These are phyloP conservation scores for Botryosphaeria dothidea DNA, from an alignment of 2,329 filamentous ascomycete genomes.

Conservation along the genomic window DNA sequence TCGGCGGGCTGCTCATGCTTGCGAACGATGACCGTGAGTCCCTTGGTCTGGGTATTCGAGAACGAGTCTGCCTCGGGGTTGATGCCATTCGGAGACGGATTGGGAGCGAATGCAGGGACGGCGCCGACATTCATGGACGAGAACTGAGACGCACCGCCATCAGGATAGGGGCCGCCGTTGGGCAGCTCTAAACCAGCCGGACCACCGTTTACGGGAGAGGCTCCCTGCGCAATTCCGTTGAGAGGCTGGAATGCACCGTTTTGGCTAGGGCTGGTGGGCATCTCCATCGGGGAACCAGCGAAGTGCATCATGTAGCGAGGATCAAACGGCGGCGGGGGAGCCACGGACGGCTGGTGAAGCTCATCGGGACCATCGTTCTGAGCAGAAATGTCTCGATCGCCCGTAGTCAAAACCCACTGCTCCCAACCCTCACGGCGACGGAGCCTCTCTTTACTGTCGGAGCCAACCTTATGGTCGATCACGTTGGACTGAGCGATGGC, in stretches of 20 bases:
- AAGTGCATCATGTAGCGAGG: constrained; percentile 26
- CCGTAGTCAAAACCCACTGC: constrained; percentile 72
- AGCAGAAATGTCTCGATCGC: constrained; percentile 70
- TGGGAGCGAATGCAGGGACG: constrained; percentile 18
- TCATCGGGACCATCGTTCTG: constrained; percentile 70
- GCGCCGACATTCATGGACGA: constrained; percentile 18
- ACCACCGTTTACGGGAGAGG: constrained; percentile 11
- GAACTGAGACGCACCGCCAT: neutral
- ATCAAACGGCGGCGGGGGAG: constrained; percentile 39
- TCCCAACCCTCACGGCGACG: constrained; percentile 76
- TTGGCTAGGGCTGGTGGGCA: constrained; percentile 7
- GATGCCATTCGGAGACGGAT: constrained; percentile 30
- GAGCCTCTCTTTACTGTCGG: constrained; percentile 77
- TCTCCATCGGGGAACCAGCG: constrained; percentile 22
- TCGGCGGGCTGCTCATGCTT: constrained; percentile 38
- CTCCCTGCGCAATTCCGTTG: constrained; percentile 12
- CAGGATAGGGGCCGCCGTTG: constrained; percentile 14
- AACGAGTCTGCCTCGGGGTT: constrained; percentile 48
- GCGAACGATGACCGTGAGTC: constrained; percentile 55
- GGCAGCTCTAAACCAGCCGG: constrained; percentile 4
- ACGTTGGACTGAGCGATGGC: constrained; percentile 71
- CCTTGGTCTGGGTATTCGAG: constrained; percentile 54
- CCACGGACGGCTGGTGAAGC: constrained; percentile 41
- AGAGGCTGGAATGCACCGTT: constrained; percentile 13
- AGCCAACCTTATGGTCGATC: constrained; percentile 73